Evolutionary conservation across 371 early-diverging fungal species (phyloP), one percentile per base, ranked within the genome.

Genomic region (Mortierella sp.): DNA sequence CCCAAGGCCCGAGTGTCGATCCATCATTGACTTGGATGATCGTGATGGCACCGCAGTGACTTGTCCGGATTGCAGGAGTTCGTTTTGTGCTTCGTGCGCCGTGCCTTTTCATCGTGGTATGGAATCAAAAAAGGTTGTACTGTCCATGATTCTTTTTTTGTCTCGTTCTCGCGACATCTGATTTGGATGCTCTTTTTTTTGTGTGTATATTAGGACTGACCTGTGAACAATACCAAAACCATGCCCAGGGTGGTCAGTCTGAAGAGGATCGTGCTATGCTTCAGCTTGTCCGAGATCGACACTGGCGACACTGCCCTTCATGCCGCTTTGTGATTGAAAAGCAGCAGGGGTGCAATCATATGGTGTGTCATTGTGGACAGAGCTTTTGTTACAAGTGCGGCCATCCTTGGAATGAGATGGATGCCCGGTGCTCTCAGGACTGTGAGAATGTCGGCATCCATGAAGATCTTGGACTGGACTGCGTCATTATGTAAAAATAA

Each of bases 271-370:
- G 69, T n/a, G 76, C 76, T 14, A 69, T 76, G 76, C 47, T 63
- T 15, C 70, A 55, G 37, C 27, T 76, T 6, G 70, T 76, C 7
- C 64, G 64, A 57, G 76, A 76, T 34, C 69, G 76, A 17, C 76
- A 60, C 32, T 76, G 76, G 76, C 60, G 76, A 17, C 76, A 76
- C 32, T 76, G 76, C 41, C 76, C 76, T 4, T 69, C 70, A 15
- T 76, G 76, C 49, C 70, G 65, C 15, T 76, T 76, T 42, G 76
- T 76, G 58, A 76, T 76, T 31, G 76, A 76, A 50, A 76, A 76
- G 58, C 64, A 69, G 24, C 70, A 69, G 23, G 76, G 76, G 0
- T 76, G 76, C 34, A 64, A 69, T 34, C 76, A 76, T 49, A 69
- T 76, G 69, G 59, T 76, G 14, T 76, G 76, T 32, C 76, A 76